Conservation (phyloP, 73 alveolate species). For the Effrenium voratum region DNA sequence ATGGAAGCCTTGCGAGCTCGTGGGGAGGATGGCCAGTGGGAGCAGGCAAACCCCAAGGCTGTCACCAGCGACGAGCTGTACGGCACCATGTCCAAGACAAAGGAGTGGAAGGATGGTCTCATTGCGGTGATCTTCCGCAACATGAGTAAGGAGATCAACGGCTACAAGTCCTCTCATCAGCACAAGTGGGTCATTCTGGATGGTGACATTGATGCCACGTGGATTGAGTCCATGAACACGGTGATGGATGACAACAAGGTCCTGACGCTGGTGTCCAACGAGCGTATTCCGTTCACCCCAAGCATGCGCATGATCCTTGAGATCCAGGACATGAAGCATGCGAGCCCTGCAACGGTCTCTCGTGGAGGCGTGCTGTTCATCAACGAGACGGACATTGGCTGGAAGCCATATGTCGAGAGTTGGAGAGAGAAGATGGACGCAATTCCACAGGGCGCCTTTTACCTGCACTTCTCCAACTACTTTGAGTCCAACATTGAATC, state of each 20-base stretch:
- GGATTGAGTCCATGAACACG: conserved; percentile 99
- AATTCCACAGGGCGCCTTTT: conserved; percentile 97
- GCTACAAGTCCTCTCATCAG: conserved; percentile 98
- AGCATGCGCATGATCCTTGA: conserved; percentile 99
- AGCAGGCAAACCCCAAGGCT: conserved; percentile 99
- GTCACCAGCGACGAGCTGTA: conserved; percentile 99
- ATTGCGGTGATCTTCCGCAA: conserved; percentile 99
- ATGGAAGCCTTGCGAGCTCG: conserved; percentile 95
- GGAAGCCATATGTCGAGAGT: conserved; percentile 99
- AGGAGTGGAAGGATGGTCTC: conserved; percentile 99
- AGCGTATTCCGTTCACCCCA: conserved; percentile 99
- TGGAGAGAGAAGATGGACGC: conserved; percentile 99
- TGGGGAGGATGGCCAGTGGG: conserved; percentile 96
- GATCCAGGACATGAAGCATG: conserved; percentile 99
- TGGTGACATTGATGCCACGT: conserved; percentile 99
- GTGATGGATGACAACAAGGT: conserved; percentile 99
- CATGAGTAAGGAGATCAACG: conserved; percentile 96
- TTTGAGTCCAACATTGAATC: conserved; percentile 95
- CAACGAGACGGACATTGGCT: conserved; percentile 99
- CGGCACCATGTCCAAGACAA: conserved; percentile 96
- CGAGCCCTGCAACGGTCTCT: conserved; percentile 99
- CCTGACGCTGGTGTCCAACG: conserved; percentile 99
- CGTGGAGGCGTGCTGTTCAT: conserved; percentile 99
- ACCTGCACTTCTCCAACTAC: conserved; percentile 95
- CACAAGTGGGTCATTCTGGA: conserved; percentile 99